Conservation (phyloP, 129 eudicot species). For the Ambrosia trifida region DNA sequence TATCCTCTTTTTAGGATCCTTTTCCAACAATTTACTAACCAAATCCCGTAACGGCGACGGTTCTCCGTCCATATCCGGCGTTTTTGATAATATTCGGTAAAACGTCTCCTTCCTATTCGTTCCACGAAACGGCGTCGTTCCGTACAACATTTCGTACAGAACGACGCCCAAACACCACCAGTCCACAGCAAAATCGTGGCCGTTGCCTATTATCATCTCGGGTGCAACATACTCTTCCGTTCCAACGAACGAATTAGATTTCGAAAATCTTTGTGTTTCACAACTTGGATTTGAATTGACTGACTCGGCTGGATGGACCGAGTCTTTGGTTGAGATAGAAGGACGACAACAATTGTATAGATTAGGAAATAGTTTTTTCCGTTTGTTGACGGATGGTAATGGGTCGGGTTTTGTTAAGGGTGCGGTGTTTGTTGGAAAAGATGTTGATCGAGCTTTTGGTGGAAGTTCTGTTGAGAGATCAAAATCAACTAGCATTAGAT, state of each 20-base stretch:
- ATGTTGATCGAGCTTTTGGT: slow-evolving; percentile 37
- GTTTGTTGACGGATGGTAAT: slow-evolving; percentile 6
- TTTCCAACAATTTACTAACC: slow-evolving; percentile 68
- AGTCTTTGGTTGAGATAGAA: slow-evolving; percentile 45
- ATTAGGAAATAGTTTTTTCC: slow-evolving; percentile 24
- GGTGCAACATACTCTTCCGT: slow-evolving; percentile 97
- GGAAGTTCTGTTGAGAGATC: slow-evolving; percentile 86
- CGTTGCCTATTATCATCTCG: slow-evolving; percentile 75
- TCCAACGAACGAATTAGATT: slow-evolving; percentile 91
- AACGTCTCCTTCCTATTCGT: slow-evolving; percentile 78
- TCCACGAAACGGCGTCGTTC: slow-evolving; percentile 86
- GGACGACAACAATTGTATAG: slow-evolving; percentile 35
- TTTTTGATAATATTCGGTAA: slow-evolving; percentile 54
- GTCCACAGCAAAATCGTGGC: slow-evolving; percentile 83
- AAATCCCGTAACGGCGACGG: slow-evolving; percentile 77
- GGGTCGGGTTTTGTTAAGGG: slow-evolving; percentile 14
- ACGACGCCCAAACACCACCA: slow-evolving; percentile 91
- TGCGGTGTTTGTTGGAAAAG: slow-evolving; percentile 1
- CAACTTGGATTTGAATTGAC: slow-evolving; percentile 22
- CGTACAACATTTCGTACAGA: slow-evolving; percentile 79
- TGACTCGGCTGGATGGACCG: slow-evolving; percentile 40
- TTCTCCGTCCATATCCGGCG: slow-evolving; percentile 71
- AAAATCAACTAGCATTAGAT: slow-evolving; percentile 85
- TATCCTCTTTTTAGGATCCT: slow-evolving; percentile 72
- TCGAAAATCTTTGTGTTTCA: slow-evolving; percentile 39